Percentiles rank a stretch among this genome's conserved stretches.
phyloP scores from a whole-genome alignment of 441 rosid genomes.

The Omphalea diandra region DNA sequence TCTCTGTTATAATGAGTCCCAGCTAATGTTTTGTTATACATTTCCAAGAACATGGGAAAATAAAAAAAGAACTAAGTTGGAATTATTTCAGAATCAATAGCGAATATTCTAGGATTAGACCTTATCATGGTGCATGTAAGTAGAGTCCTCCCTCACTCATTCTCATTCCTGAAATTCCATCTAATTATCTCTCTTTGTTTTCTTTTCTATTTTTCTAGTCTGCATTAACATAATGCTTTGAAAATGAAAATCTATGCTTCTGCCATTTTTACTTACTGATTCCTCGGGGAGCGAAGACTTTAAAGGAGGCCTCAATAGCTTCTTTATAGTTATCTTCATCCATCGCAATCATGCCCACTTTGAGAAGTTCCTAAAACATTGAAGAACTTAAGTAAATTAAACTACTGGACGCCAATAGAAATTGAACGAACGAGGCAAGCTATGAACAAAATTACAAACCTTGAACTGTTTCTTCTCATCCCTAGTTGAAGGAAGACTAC shows the following conservation, averaged over 20 bases:
- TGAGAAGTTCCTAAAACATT: conserved; percentile 67
- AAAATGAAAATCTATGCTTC: conserved; percentile 14
- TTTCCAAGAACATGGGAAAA: background rate
- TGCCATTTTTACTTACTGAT: conserved; percentile 58
- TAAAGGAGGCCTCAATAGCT: conserved; percentile 80
- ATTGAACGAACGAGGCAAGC: conserved; percentile 20
- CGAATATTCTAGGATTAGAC: background rate
- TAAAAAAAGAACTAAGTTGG: background rate
- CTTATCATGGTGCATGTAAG: conserved; percentile 1
- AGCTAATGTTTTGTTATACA: background rate
- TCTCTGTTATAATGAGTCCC: background rate
- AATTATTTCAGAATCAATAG: background rate
- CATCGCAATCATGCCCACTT: conserved; percentile 56
- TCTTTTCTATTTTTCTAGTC: background rate
- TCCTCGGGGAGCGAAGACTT: conserved; percentile 85
- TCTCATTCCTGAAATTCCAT: background rate
- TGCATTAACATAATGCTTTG: conserved; percentile 3
- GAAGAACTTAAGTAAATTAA: conserved; percentile 26
- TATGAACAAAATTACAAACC: conserved; percentile 38
- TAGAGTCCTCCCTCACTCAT: background rate
- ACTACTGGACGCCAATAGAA: conserved; percentile 24
- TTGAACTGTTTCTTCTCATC: conserved; percentile 88
- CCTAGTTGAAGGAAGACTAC: conserved; percentile 70
- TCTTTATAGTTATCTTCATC: conserved; percentile 95
- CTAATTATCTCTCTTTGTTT: background rate